These are phyloP conservation scores for Tilletia walkeri DNA, from an alignment of 1,284 basidiomycete genomes.

Conservation along the genomic window DNA sequence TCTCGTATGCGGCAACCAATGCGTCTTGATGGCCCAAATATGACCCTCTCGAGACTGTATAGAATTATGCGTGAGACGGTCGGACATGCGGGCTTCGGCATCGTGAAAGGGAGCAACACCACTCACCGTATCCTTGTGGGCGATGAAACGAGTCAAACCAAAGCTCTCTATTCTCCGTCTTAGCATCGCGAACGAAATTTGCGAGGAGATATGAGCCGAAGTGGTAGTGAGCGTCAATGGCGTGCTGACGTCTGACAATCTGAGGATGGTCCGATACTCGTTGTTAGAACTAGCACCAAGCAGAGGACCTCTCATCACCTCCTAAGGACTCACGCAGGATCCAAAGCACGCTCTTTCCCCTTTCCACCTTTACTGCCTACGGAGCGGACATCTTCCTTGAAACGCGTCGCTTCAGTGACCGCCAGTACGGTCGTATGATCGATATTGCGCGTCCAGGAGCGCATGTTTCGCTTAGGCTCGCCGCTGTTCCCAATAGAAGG, in stretches of 20 bases:
- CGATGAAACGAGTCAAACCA: conserved; percentile 49
- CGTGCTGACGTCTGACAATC: not conserved
- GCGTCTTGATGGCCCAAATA: not conserved
- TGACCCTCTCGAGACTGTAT: conserved; percentile 1
- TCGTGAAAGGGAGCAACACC: not conserved
- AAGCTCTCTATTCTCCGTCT: conserved; percentile 52
- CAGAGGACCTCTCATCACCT: not conserved
- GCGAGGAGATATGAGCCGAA: conserved; percentile 45
- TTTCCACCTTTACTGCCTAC: conserved; percentile 7
- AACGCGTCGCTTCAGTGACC: conserved; percentile 46
- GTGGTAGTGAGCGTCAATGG: conserved; percentile 25
- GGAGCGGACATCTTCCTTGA: conserved; percentile 22
- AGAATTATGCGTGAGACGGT: not conserved
- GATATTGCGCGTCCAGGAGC: conserved; percentile 52
- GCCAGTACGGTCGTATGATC: conserved; percentile 52
- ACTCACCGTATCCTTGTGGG: conserved; percentile 48
- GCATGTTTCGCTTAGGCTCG: conserved; percentile 34
- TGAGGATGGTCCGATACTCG: not conserved
- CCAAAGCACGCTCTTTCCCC: conserved; percentile 21
- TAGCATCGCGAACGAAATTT: conserved; percentile 42
- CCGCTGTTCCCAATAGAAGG: not conserved
- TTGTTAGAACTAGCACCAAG: no score
- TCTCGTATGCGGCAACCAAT: conserved; percentile 1
- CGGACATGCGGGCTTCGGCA: not conserved
- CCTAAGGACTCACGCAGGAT: conserved; percentile 3